Evolutionary conservation across 768 basidiomycete genomes (phyloP).

Genomic region (Phaffia australis): DNA sequence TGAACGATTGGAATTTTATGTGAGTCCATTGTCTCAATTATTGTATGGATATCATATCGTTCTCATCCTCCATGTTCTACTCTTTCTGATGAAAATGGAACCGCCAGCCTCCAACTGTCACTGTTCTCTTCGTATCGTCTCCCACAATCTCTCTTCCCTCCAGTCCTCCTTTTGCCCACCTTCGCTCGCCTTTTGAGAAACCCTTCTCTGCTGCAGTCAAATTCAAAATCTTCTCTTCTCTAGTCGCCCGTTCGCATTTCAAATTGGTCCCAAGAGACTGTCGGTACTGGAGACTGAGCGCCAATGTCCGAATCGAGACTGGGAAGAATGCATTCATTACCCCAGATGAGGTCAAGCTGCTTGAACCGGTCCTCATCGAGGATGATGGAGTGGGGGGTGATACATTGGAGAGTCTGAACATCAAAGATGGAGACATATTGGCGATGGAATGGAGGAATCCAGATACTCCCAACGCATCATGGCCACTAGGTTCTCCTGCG

Average conservation of each 20-base stretch:
- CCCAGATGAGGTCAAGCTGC: background rate
- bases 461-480: background rate
- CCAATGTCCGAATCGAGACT: background rate
- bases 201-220: constrained; percentile 35
- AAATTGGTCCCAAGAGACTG: constrained; percentile 26
- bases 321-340: background rate
- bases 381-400: constrained; percentile 1
- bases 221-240: constrained; percentile 26
- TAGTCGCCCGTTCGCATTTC: constrained; percentile 35
- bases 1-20: constrained; percentile 55
- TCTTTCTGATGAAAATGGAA: background rate
- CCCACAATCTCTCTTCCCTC: constrained; percentile 39
- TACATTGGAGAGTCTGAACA: constrained; percentile 17
- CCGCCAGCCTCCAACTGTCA: constrained; percentile 49
- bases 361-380: background rate
- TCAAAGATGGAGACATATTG: constrained; percentile 13
- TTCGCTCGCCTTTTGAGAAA: constrained; percentile 44
- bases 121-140: constrained; percentile 45
- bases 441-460: constrained; percentile 8
- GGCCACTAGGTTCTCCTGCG: constrained; percentile 16
- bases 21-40: background rate
- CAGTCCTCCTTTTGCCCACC: constrained; percentile 41
- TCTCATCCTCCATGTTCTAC: background rate
- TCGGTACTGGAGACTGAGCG: constrained; percentile 19
- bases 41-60: background rate